phyloP scores from a whole-genome alignment of 2,329 filamentous ascomycete species.

The Sporothrix mexicana region DNA sequence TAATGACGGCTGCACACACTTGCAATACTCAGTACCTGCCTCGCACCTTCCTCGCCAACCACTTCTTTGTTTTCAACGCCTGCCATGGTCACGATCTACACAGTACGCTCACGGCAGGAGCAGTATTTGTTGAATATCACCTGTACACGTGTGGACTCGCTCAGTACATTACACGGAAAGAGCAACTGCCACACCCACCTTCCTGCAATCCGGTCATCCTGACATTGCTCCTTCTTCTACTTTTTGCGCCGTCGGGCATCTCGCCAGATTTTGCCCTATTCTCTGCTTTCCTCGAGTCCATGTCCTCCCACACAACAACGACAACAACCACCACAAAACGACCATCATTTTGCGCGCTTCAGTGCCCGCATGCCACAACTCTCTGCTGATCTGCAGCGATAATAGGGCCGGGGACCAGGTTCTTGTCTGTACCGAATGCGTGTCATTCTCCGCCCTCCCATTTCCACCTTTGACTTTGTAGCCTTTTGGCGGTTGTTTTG shows the following conservation, averaged over 20 bases:
- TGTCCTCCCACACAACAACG: slow-evolving; percentile 7
- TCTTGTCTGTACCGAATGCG: neutral
- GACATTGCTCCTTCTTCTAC: neutral
- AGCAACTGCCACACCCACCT: slow-evolving; percentile 8
- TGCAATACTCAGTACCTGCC: neutral
- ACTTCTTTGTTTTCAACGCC: neutral
- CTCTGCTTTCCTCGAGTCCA: neutral
- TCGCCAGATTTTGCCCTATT: neutral
- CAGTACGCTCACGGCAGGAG: slow-evolving; percentile 9
- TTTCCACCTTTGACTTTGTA: neutral
- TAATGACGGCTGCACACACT: neutral
- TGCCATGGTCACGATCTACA: neutral
- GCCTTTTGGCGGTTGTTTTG: too few species aligned
- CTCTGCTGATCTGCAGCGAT: slow-evolving; percentile 25
- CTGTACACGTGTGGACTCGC: too few species aligned
- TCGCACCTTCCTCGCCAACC: slow-evolving; percentile 10
- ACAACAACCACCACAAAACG: neutral
- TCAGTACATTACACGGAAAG: slow-evolving; percentile 2
- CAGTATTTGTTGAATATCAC: neutral
- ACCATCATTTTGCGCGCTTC: neutral
- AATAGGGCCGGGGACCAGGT: slow-evolving; percentile 13
- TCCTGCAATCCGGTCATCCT: neutral
- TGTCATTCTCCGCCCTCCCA: slow-evolving; percentile 1
- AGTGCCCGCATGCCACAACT: slow-evolving; percentile 2
- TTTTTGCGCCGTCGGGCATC: neutral